Evolutionary conservation across 2,329 filamentous ascomycete genomes (phyloP).

Genomic region (Pseudocercospora macadamiae): DNA sequence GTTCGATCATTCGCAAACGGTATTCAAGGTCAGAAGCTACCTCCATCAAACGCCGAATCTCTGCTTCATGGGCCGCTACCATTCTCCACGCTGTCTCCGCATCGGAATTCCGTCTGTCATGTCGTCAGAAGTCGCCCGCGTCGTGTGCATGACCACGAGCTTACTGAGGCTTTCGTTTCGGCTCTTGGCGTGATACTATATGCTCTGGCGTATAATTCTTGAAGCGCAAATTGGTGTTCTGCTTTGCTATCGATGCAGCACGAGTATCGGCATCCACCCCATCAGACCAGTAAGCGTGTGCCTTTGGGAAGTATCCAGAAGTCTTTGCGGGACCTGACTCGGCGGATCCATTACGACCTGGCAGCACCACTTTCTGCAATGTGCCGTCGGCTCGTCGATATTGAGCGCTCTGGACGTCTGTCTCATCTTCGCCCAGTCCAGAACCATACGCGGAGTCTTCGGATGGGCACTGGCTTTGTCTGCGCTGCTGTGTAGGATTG

Average conservation of each 20-base stretch:
- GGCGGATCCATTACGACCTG: background rate
- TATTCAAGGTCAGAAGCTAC: background rate
- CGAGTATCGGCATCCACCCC: background rate
- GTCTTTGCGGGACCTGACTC: background rate
- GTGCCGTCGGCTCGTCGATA: background rate
- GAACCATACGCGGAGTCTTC: constrained; percentile 5
- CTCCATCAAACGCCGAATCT: background rate
- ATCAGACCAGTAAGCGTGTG: constrained; percentile 3
- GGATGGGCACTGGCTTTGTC: background rate
- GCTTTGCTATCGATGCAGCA: background rate
- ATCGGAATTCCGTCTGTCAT: background rate
- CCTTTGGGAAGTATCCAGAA: background rate
- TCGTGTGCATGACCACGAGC: background rate
- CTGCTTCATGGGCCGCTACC: background rate
- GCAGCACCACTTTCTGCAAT: background rate
- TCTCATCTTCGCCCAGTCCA: background rate
- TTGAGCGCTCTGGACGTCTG: background rate
- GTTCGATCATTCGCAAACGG: background rate
- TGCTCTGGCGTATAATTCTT: background rate
- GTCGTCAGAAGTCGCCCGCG: background rate
- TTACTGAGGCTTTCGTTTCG: background rate
- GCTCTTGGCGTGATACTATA: background rate
- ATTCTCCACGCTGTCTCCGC: background rate
- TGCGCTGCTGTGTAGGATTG: background rate
- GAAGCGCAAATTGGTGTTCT: background rate